Evolutionary conservation across 768 basidiomycete genomes (phyloP).

Genomic region (Xerocomellus intermedius): DNA sequence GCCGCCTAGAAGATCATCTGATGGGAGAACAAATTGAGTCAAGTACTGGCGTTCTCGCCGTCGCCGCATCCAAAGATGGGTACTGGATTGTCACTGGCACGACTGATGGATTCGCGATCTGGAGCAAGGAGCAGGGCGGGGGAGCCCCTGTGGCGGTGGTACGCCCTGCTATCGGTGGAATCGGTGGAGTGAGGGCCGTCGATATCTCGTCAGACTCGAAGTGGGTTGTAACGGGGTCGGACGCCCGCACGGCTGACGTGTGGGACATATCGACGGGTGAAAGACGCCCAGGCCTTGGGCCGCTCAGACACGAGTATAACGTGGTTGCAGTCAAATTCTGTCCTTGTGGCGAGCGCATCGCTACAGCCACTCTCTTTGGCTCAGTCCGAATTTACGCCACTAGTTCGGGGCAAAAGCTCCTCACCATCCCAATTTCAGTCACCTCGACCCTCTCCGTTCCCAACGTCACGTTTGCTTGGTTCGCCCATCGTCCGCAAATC

Average conservation of each 20-base stretch:
- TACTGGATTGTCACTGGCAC: slow-evolving; percentile 6
- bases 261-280: slow-evolving; percentile 17
- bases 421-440: slow-evolving; percentile 16
- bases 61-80: slow-evolving; percentile 14
- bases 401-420: slow-evolving; percentile 9
- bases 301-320: slow-evolving; percentile 17
- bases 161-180: slow-evolving; percentile 1
- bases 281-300: neutral
- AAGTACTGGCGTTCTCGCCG: neutral
- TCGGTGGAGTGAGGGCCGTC: slow-evolving; percentile 12
- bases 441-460: neutral
- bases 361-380: slow-evolving; percentile 20
- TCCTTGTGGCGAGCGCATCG: slow-evolving; percentile 17
- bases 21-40: slow-evolving; percentile 13
- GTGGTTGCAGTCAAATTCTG: slow-evolving; percentile 20
- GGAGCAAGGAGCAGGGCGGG: neutral
- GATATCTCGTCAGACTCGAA: slow-evolving; percentile 20
- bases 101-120: slow-evolving; percentile 12
- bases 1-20: neutral
- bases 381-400: slow-evolving; percentile 14
- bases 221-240: slow-evolving; percentile 19
- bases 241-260: slow-evolving; percentile 8
- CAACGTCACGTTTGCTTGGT: slow-evolving; percentile 13
- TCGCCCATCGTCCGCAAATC: slow-evolving; percentile 6
- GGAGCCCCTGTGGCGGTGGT: neutral